phyloP scores from a whole-genome alignment of 1,139 yeast species.

The Hanseniaspora sp. region DNA sequence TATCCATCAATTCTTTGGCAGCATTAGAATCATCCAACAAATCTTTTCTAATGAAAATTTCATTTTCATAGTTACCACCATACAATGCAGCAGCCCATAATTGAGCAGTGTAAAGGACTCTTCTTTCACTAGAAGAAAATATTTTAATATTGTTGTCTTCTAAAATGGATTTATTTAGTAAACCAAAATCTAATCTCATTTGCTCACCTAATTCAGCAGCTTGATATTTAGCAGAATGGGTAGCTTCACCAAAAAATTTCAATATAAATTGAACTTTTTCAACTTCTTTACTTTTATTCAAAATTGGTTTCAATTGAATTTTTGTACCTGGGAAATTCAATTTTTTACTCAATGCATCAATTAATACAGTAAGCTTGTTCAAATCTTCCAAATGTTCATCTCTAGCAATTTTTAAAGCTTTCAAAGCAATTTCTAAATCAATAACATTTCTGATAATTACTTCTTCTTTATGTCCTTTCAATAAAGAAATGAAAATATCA shows the following conservation, averaged over 20 bases:
- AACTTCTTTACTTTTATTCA: conserved; percentile 52
- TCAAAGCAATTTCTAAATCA: conserved; percentile 74
- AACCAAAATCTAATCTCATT: conserved; percentile 77
- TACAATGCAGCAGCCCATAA: conserved; percentile 74
- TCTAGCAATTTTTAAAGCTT: conserved; percentile 73
- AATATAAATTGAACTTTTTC: conserved; percentile 91
- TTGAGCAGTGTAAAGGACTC: conserved; percentile 88
- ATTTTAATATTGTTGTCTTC: conserved; percentile 60
- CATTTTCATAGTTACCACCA: conserved; percentile 49
- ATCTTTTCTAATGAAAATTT: conserved; percentile 76
- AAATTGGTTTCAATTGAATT: conserved; percentile 84
- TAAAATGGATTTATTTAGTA: conserved; percentile 73
- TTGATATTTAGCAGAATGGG: conserved; percentile 93
- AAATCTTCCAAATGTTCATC: conserved; percentile 69
- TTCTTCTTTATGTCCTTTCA: conserved; percentile 92
- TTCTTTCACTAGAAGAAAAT: conserved; percentile 83
- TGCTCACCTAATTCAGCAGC: conserved; percentile 94
- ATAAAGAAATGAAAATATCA: conserved; percentile 69
- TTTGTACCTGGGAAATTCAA: conserved; percentile 91
- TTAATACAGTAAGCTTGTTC: conserved; percentile 61
- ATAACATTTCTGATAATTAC: conserved; percentile 85
- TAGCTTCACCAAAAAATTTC: conserved; percentile 99
- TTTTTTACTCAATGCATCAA: conserved; percentile 78
- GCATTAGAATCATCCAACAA: conserved; percentile 94
- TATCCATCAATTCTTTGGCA: conserved; percentile 95